Percentiles rank a stretch among this genome's conserved stretches.
Evolutionary conservation across 257 asterid species (phyloP).

Genomic region (Eustoma russellianum): DNA sequence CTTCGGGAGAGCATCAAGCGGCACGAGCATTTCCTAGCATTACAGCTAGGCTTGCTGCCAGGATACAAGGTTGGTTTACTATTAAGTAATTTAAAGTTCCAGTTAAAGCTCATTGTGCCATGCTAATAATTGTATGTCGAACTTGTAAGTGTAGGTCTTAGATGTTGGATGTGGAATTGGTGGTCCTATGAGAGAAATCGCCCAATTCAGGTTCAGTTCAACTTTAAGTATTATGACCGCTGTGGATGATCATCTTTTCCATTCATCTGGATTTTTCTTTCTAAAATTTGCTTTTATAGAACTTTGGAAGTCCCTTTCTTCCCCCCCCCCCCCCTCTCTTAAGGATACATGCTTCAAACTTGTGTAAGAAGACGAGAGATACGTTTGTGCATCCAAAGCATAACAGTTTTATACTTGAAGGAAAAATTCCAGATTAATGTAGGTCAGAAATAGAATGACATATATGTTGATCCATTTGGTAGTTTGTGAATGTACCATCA

Average conservation of each 20-base stretch:
- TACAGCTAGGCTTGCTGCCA: conserved; percentile 74
- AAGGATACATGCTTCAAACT: too few species aligned
- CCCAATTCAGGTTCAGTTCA: conserved; percentile 64
- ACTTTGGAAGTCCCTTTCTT: too few species aligned
- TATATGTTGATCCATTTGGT: too few species aligned
- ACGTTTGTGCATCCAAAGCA: too few species aligned
- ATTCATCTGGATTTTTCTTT: conserved; percentile 1
- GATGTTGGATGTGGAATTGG: conserved; percentile 99
- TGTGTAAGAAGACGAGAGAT: too few species aligned
- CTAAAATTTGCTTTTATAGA: not conserved
- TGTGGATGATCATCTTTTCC: not conserved
- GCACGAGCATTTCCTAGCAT: conserved; percentile 92
- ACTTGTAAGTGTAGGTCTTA: conserved; percentile 55
- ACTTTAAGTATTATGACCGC: not conserved
- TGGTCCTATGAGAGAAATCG: conserved; percentile 92
- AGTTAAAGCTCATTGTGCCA: not conserved
- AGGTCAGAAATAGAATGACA: too few species aligned
- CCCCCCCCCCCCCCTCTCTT: too few species aligned
- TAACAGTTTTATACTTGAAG: too few species aligned
- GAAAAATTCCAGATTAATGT: too few species aligned
- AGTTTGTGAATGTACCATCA: too few species aligned
- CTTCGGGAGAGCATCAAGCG: conserved; percentile 87
- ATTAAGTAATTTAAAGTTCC: not conserved
- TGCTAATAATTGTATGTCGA: not conserved
- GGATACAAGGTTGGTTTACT: conserved; percentile 64